Percentiles rank a stretch among this genome's conserved stretches.
Conservation (phyloP, 495 filamentous ascomycete genomes). For the Penicillium mononematosum region DNA sequence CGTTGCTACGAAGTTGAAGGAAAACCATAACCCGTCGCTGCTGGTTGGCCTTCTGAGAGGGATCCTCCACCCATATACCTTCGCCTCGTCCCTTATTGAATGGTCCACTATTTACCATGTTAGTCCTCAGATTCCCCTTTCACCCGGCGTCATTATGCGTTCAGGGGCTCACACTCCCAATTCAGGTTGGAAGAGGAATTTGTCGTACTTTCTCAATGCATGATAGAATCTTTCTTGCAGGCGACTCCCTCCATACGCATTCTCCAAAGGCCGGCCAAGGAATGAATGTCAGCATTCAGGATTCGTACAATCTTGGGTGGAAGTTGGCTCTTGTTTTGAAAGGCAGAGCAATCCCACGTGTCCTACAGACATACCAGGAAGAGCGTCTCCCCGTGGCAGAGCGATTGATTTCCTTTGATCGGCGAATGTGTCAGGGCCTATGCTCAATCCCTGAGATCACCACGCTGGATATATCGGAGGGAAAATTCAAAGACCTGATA, state of each 20-base stretch:
- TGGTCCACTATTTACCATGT: conserved; percentile 18
- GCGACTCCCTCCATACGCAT: conserved; percentile 39
- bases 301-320: conserved; percentile 65
- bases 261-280: conserved; percentile 71
- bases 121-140: neutral
- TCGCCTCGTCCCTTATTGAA: neutral
- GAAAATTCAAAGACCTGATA: neutral
- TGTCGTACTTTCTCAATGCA: conserved; percentile 56
- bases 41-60: conserved; percentile 40
- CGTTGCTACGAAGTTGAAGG: conserved; percentile 3
- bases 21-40: neutral
- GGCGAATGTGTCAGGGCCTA: conserved; percentile 32
- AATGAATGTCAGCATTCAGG: conserved; percentile 59
- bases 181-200: conserved; percentile 61
- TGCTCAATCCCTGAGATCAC: neutral
- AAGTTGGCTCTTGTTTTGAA: conserved; percentile 61
- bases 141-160: neutral
- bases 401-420: conserved; percentile 64
- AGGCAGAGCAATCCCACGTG: conserved; percentile 43
- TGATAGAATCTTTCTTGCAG: conserved; percentile 53
- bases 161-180: neutral
- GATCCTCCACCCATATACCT: conserved; percentile 56
- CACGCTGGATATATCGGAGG: neutral
- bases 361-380: conserved; percentile 60
- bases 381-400: conserved; percentile 61